phyloP scores from a whole-genome alignment of 2,329 filamentous ascomycete genomes.

The Incumbomyces delicatus region DNA sequence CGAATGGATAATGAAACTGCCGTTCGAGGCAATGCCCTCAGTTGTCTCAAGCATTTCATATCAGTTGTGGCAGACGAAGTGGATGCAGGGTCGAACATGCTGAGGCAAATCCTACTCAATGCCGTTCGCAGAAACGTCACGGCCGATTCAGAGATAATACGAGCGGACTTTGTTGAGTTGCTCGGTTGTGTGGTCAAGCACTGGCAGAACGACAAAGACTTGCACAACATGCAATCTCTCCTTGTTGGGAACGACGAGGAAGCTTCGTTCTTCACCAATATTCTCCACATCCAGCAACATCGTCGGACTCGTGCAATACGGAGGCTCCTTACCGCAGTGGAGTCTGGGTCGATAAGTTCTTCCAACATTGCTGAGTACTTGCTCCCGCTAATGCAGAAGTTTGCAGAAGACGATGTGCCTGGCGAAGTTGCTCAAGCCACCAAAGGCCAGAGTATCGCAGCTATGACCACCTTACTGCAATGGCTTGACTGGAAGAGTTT shows the following conservation, averaged over 20 bases:
- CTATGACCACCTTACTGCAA: conserved; percentile 63
- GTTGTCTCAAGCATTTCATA: conserved; percentile 69
- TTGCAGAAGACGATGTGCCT: conserved; percentile 73
- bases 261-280: conserved; percentile 82
- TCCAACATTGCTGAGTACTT: conserved; percentile 78
- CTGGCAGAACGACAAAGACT: conserved; percentile 58
- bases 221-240: conserved; percentile 65
- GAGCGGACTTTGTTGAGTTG: conserved; percentile 69
- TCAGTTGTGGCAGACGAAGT: conserved; percentile 45
- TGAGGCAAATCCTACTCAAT: conserved; percentile 52
- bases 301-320: conserved; percentile 76
- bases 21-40: conserved; percentile 72
- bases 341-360: conserved; percentile 55
- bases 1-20: conserved; percentile 80
- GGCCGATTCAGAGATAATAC: conserved; percentile 72
- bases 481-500: conserved; percentile 88
- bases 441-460: conserved; percentile 73
- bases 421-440: conserved; percentile 72
- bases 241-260: conserved; percentile 65
- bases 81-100: conserved; percentile 49
- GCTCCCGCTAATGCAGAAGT: conserved; percentile 85
- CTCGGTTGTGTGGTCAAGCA: conserved; percentile 67
- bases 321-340: conserved; percentile 60
- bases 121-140: conserved; percentile 66
- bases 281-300: conserved; percentile 80